Evolutionary conservation across 768 basidiomycete genomes (phyloP).

Genomic region (Russula olivacea): DNA sequence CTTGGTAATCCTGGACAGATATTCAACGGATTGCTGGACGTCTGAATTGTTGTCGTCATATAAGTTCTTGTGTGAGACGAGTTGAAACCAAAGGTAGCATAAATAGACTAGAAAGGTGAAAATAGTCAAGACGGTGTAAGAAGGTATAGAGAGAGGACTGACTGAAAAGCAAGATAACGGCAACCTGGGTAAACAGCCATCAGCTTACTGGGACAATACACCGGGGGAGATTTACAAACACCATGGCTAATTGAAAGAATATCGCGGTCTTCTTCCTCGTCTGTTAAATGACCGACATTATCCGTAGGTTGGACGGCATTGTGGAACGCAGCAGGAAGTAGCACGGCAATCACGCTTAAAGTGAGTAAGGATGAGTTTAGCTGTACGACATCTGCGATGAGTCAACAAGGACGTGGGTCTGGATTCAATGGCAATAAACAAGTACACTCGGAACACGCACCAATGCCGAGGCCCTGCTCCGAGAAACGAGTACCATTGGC

Average conservation of each 20-base stretch:
- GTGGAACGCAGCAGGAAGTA: slow-evolving; percentile 78
- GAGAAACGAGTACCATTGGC: slow-evolving; percentile 73
- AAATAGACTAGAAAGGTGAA: slow-evolving; percentile 40
- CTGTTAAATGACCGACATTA: slow-evolving; percentile 25
- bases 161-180: slow-evolving; percentile 50
- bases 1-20: background rate
- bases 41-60: slow-evolving; percentile 38
- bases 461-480: slow-evolving; percentile 71
- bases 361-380: slow-evolving; percentile 70
- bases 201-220: background rate
- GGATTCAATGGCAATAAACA: background rate
- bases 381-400: slow-evolving; percentile 48
- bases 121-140: background rate
- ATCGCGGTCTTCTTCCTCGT: slow-evolving; percentile 35
- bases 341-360: slow-evolving; percentile 72
- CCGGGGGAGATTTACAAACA: slow-evolving; percentile 31
- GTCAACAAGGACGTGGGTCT: background rate
- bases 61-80: slow-evolving; percentile 50
- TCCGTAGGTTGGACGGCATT: slow-evolving; percentile 36
- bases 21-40: slow-evolving; percentile 1
- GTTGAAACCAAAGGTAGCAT: slow-evolving; percentile 48
- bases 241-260: slow-evolving; percentile 50
- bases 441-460: slow-evolving; percentile 39
- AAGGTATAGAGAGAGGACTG: slow-evolving; percentile 27
- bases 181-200: slow-evolving; percentile 32